Evolutionary conservation across 148 eudicot species (phyloP).

Genomic region (Vaccinium myrtillus): DNA sequence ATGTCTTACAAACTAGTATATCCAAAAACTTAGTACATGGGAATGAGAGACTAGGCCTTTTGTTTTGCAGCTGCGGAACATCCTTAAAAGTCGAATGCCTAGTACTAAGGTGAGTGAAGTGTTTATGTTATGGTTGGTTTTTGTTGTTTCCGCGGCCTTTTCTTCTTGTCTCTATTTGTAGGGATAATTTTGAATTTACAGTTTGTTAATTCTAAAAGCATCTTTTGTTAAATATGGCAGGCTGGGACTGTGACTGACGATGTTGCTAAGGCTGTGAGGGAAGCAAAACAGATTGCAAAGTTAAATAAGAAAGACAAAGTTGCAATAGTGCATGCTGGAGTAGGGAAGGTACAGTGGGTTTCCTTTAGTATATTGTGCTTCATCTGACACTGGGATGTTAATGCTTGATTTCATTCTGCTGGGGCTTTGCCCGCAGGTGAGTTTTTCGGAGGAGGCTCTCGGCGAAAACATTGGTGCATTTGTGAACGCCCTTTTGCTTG

Average conservation of each 20-base stretch:
- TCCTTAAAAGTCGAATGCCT: constrained; percentile 73
- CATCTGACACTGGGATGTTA: background rate
- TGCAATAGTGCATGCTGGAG: constrained; percentile 88
- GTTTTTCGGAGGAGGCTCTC: constrained; percentile 72
- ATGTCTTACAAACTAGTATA: background rate
- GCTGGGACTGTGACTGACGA: constrained; percentile 83
- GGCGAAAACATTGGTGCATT: constrained; percentile 88
- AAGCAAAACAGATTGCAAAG: constrained; percentile 62
- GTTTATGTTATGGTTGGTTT: background rate
- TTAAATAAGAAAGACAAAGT: constrained; percentile 74
- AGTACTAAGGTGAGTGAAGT: constrained; percentile 59
- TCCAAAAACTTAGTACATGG: background rate
- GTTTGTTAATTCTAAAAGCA: background rate
- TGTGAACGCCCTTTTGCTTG: constrained; percentile 86
- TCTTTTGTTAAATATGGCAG: constrained; percentile 27
- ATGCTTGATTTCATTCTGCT: background rate
- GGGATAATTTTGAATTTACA: background rate
- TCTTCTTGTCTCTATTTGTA: too few species aligned
- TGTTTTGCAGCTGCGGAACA: constrained; percentile 59
- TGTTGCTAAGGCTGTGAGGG: constrained; percentile 67
- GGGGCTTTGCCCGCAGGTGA: constrained; percentile 39
- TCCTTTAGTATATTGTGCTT: constrained; percentile 6
- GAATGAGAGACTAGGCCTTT: background rate
- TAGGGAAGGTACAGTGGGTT: constrained; percentile 67
- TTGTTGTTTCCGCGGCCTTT: background rate